Evolutionary conservation across 176 grass and related monocot genomes (phyloP), one percentile per base, ranked within the genome.

Genomic region (Coix lacrymajobi): DNA sequence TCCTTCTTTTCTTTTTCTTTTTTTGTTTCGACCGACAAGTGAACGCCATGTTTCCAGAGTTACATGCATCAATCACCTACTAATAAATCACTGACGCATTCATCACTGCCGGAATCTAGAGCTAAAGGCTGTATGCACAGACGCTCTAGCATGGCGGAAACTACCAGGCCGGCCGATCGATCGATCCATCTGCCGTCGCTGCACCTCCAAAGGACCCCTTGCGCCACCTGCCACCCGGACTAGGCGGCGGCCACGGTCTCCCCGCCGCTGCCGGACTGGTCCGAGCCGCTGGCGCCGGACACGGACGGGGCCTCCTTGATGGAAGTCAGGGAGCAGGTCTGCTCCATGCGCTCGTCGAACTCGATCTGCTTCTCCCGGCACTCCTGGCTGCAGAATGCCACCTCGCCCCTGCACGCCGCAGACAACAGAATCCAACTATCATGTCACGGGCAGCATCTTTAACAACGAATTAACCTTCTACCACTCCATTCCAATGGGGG

Each of bases 341-440:
- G 85, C 61, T 94, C 89, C 62, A 70, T 81, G 73, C 54, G 82
- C 76, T 94, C 94, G 14, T 97, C 89, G 33, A 70, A 64, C 64
- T 90, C 79, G 65, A 97, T 97, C 85, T 65, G 85, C 58, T 67
- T 37, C 79, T 94, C 87, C 76, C 94, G 69, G 73, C 94, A 97
- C 83, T 97, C 94, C 7, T 88, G 51, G 67, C 85, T 88, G 79
- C 94, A 97, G 84, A 97, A 97, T 44, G 94, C 94, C 74, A 88
- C 87, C 76, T 97, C 94, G 43, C 94, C 94, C 83, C 94, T 97
- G 82, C 66, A 79, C 2, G 15, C 8, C 0, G 26, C 20, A 79
- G 3, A 36, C 15, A 76, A 61, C 31, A 61, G 32, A 71, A 60
- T 77, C 38, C 66, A 82, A 36, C 0, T 29, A 57, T 82, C 88